Percentiles rank a stretch among this genome's conserved stretches.
Conservation (phyloP, 1,284 basidiomycete genomes). For the Apiotrichum gracile region DNA sequence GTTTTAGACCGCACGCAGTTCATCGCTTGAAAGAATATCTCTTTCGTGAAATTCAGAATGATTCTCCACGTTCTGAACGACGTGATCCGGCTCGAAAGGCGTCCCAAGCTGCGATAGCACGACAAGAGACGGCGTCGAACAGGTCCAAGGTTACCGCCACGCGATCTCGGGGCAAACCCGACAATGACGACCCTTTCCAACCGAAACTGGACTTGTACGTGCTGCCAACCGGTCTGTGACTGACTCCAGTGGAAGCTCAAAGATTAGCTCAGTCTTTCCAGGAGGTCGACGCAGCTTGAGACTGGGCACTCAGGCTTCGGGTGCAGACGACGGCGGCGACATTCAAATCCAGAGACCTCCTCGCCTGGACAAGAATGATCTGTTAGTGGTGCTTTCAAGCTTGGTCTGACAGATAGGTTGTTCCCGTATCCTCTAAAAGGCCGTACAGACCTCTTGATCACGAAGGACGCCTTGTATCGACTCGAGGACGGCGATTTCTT, state of each 20-base stretch:
- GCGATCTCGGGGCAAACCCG: too few relatives aligned
- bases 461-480: slow-evolving; percentile 66
- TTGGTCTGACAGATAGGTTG: slow-evolving; percentile 54
- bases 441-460: slow-evolving; percentile 69
- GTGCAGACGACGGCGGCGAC: background rate
- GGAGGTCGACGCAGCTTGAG: background rate
- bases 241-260: background rate
- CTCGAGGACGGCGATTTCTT: slow-evolving; percentile 73
- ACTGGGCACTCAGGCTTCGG: background rate
- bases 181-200: background rate
- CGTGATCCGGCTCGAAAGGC: background rate
- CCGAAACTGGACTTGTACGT: background rate
- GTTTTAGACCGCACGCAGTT: too few relatives aligned
- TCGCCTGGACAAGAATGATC: slow-evolving; percentile 19
- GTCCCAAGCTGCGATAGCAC: background rate
- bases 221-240: background rate
- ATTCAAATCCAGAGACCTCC: slow-evolving; percentile 1
- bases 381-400: too few relatives aligned
- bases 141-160: too few relatives aligned
- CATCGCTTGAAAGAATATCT: too few relatives aligned
- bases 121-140: too few relatives aligned
- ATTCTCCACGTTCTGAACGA: too few relatives aligned
- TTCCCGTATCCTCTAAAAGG: slow-evolving; percentile 66
- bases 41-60: too few relatives aligned
- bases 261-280: background rate